Percentiles rank a stretch among this genome's conserved stretches.
phyloP scores from a whole-genome alignment of 768 basidiomycete genomes.

The Lactarius quietus region DNA sequence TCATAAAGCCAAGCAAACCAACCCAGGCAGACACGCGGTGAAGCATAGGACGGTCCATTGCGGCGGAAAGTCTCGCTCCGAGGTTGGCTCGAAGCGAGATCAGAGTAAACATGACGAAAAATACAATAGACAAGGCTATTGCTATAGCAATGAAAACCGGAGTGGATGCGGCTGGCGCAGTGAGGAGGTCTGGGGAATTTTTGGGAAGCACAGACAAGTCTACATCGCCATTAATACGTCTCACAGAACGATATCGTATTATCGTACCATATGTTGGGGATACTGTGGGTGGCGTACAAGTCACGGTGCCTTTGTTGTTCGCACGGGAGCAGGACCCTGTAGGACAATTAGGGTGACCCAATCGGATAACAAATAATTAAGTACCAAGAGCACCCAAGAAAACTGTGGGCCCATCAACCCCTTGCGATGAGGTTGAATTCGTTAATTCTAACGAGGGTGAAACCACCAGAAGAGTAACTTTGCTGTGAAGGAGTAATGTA shows the following conservation, averaged over 20 bases:
- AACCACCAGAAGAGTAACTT: conserved; percentile 63
- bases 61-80: conserved; percentile 45
- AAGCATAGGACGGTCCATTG: conserved; percentile 53
- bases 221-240: conserved; percentile 31
- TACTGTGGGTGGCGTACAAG: conserved; percentile 53
- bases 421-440: conserved; percentile 30
- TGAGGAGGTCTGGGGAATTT: conserved; percentile 53
- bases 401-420: conserved; percentile 63
- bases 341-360: conserved; percentile 9
- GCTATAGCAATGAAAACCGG: conserved; percentile 63
- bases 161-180: conserved; percentile 57
- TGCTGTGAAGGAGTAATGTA: conserved; percentile 50
- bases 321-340: conserved; percentile 65
- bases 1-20: conserved; percentile 71
- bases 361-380: background rate
- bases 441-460: conserved; percentile 49
- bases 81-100: conserved; percentile 66
- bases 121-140: conserved; percentile 52
- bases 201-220: conserved; percentile 62
- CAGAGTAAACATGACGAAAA: conserved; percentile 62
- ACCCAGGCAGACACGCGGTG: conserved; percentile 68
- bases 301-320: conserved; percentile 46
- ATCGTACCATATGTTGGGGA: conserved; percentile 60
- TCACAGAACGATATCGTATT: background rate
- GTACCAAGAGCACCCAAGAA: conserved; percentile 64